These are phyloP conservation scores for Linnemannia zychae DNA, from an alignment of 192 early-diverging fungal genomes.

Conservation along the genomic window DNA sequence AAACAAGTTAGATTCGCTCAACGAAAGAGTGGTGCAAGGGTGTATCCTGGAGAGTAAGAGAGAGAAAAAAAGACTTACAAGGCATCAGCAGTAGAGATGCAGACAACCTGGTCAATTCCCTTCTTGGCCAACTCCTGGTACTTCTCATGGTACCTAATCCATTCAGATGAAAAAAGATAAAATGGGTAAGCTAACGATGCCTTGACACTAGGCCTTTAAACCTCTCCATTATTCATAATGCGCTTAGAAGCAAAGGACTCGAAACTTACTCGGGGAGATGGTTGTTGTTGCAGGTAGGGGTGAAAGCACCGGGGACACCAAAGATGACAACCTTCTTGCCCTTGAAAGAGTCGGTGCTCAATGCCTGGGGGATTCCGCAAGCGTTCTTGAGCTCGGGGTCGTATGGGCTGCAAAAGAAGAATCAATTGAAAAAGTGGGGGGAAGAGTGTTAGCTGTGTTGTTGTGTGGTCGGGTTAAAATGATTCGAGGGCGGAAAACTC, in stretches of 20 bases:
- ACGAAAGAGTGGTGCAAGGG: too few species aligned
- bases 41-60: too few species aligned
- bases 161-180: background rate
- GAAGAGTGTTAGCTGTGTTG: too few species aligned
- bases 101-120: slow-evolving; percentile 67
- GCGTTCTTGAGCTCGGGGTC: slow-evolving; percentile 41
- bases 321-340: slow-evolving; percentile 77
- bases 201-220: too few species aligned
- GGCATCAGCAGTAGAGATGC: slow-evolving; percentile 64
- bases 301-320: slow-evolving; percentile 76
- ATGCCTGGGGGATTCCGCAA: slow-evolving; percentile 48
- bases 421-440: background rate
- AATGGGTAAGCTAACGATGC: too few species aligned
- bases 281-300: slow-evolving; percentile 69
- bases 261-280: slow-evolving; percentile 68
- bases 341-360: slow-evolving; percentile 65
- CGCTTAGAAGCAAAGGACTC: background rate
- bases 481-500: background rate
- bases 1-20: too few species aligned
- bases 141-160: slow-evolving; percentile 44
- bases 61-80: slow-evolving; percentile 46
- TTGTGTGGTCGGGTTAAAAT: background rate
- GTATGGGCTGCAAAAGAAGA: slow-evolving; percentile 25
- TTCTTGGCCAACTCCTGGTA: slow-evolving; percentile 62
- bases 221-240: background rate